A percentile compares a stretch with the other conserved stretches of the same genome.
Conservation (phyloP, 306 rosid species). For the Calophaca sinica region DNA sequence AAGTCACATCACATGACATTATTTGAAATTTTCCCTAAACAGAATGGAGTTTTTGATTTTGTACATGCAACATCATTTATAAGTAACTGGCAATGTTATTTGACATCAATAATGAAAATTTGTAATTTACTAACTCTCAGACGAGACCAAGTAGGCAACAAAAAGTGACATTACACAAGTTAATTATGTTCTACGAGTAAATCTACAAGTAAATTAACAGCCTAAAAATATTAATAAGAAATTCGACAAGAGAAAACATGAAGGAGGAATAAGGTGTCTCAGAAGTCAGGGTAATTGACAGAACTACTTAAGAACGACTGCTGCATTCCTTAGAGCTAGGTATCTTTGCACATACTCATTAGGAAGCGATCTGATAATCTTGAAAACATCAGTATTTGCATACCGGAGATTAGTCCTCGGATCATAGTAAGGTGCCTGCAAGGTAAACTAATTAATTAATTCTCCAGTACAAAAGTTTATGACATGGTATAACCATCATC, state of each 20-base stretch:
- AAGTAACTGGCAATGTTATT: not conserved
- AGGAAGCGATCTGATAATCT: conserved; percentile 78
- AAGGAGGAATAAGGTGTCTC: conserved; percentile 20
- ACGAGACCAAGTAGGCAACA: not conserved
- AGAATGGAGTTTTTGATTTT: not conserved
- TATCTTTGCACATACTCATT: conserved; percentile 90
- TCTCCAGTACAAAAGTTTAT: conserved; percentile 7
- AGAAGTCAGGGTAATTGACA: not conserved
- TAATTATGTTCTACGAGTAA: conserved; percentile 3
- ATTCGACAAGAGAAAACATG: not conserved
- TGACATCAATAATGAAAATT: not conserved
- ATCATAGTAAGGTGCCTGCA: conserved; percentile 93
- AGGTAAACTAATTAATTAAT: conserved; percentile 28
- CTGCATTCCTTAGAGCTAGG: conserved; percentile 83
- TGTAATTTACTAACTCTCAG: conserved; percentile 7
- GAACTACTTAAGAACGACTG: conserved; percentile 74
- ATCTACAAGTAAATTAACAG: conserved; percentile 13
- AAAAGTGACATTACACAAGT: not conserved
- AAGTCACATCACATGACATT: not conserved
- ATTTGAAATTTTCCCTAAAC: not conserved
- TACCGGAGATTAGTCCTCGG: conserved; percentile 91
- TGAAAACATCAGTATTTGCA: conserved; percentile 84
- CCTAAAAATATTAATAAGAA: conserved; percentile 5
- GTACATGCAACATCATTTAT: not conserved
- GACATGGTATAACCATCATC: not conserved